These are phyloP conservation scores for Raphanus sativus DNA, from an alignment of 345 rosid species.

Conservation along the genomic window DNA sequence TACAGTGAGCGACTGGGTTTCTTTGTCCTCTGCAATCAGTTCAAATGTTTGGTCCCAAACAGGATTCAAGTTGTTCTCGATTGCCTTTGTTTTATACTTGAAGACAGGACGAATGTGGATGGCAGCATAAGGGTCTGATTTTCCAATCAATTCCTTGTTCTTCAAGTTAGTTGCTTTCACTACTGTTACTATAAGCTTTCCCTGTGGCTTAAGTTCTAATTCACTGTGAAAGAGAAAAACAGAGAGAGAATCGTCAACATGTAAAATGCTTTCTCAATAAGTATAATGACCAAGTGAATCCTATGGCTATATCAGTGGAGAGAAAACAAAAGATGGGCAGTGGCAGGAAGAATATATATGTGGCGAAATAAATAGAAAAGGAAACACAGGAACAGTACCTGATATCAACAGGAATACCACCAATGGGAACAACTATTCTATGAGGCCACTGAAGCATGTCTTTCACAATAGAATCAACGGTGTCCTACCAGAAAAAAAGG, in stretches of 20 bases:
- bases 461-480: constrained; percentile 74
- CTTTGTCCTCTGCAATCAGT: constrained; percentile 95
- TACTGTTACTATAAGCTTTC: constrained; percentile 67
- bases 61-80: constrained; percentile 94
- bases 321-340: constrained; percentile 3
- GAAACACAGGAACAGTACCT: constrained; percentile 50
- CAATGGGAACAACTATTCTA: constrained; percentile 96
- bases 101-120: constrained; percentile 74
- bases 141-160: constrained; percentile 98
- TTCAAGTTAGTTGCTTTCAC: constrained; percentile 82
- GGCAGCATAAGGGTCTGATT: constrained; percentile 92
- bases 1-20: constrained; percentile 74
- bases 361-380: too few relatives aligned
- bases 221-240: constrained; percentile 58
- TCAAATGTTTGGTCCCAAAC: constrained; percentile 86
- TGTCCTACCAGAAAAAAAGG: constrained; percentile 58
- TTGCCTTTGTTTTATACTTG: constrained; percentile 76
- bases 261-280: background rate
- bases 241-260: constrained; percentile 14
- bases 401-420: constrained; percentile 81
- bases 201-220: constrained; percentile 95
- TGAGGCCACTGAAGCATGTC: constrained; percentile 99
- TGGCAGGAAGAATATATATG: background rate
- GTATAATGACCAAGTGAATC: background rate
- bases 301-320: constrained; percentile 1